Percentiles rank a stretch among this genome's conserved stretches.
Evolutionary conservation across 192 early-diverging fungal genomes (phyloP).

Genomic region (Coemansia asiatica): DNA sequence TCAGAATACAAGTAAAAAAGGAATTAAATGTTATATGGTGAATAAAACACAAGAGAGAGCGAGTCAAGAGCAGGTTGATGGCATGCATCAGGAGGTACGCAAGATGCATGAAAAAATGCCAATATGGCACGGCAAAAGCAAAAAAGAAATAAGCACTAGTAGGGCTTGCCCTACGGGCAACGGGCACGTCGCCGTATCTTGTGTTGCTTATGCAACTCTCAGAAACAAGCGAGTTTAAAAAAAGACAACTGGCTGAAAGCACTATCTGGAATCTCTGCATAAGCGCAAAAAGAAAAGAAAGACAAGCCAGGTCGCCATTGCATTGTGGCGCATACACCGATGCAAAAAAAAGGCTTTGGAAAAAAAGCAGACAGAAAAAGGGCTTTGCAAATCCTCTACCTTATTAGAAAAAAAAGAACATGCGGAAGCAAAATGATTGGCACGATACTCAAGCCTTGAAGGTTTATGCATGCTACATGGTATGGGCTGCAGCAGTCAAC

Average conservation of each 20-base stretch:
- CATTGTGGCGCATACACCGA: slow-evolving; percentile 23
- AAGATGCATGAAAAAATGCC: not conserved
- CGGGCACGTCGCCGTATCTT: not conserved
- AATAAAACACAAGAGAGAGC: not conserved
- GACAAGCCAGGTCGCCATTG: not conserved
- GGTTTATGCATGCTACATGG: slow-evolving; percentile 2
- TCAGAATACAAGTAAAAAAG: not conserved
- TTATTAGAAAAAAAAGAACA: slow-evolving; percentile 4
- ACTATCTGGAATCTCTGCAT: not conserved
- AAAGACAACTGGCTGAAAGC: not conserved
- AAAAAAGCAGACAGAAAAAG: slow-evolving; percentile 11
- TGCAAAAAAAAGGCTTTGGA: slow-evolving; percentile 8
- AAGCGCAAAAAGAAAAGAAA: not conserved
- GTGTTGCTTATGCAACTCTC: not conserved
- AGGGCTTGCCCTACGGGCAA: not conserved
- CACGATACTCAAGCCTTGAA: not conserved
- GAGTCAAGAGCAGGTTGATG: not conserved
- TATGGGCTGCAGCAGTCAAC: not conserved
- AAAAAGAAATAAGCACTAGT: not conserved
- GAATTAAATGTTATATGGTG: not conserved
- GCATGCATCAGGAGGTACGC: not conserved
- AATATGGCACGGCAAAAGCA: not conserved
- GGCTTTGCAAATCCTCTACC: slow-evolving; percentile 15
- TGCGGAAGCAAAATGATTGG: slow-evolving; percentile 12
- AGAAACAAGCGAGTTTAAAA: not conserved